Evolutionary conservation across 2,329 filamentous ascomycete species (phyloP).

Genomic region (Talaromyces piceae): DNA sequence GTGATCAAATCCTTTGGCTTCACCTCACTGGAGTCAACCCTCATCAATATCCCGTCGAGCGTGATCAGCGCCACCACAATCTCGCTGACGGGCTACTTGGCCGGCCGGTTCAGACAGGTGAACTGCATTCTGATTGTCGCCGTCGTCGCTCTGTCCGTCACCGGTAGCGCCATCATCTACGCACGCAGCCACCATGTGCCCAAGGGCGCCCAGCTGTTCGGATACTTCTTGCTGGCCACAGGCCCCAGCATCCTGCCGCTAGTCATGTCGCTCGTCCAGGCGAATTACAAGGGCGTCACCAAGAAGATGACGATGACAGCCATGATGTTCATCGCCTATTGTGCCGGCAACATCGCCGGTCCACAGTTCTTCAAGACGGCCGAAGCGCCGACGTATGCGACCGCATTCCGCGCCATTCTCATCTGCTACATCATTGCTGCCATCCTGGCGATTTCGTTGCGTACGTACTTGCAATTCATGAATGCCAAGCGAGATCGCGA

Average conservation of each 20-base stretch:
- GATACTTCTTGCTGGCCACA: constrained; percentile 48
- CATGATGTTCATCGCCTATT: constrained; percentile 47
- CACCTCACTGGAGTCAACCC: constrained; percentile 46
- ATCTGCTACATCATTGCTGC: constrained; percentile 50
- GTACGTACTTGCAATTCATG: constrained; percentile 48
- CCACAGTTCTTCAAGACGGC: constrained; percentile 46
- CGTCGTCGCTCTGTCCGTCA: constrained; percentile 1
- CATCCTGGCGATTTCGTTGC: constrained; percentile 43
- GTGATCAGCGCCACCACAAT: constrained; percentile 47
- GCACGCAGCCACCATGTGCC: constrained; percentile 7
- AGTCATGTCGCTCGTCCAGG: constrained; percentile 31
- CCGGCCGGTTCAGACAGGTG: constrained; percentile 1
- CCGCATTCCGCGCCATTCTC: constrained; percentile 41
- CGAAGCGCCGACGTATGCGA: constrained; percentile 44
- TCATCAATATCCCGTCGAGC: constrained; percentile 54
- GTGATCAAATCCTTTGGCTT: constrained; percentile 44
- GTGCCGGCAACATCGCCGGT: constrained; percentile 49
- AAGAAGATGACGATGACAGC: constrained; percentile 49
- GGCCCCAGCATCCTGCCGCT: constrained; percentile 46
- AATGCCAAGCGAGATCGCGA: constrained; percentile 50
- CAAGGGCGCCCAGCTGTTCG: constrained; percentile 50
- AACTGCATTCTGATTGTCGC: constrained; percentile 5
- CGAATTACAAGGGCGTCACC: constrained; percentile 48
- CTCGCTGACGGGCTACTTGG: constrained; percentile 21
- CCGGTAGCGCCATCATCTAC: constrained; percentile 9